Conservation (phyloP, 306 rosid species). For the Senna tora region DNA sequence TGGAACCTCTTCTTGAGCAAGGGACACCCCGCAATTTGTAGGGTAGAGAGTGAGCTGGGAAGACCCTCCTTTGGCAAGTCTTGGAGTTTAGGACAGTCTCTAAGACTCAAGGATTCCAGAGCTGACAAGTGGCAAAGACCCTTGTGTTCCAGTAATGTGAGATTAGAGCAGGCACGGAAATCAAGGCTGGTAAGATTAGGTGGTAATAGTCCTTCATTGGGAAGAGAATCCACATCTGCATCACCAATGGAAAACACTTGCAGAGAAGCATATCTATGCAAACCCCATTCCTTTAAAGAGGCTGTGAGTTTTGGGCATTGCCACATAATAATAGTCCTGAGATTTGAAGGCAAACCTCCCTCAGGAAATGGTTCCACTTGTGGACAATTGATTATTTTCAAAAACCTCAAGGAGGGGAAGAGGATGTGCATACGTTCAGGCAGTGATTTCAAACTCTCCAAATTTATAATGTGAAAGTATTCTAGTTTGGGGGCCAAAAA, state of each 20-base stretch:
- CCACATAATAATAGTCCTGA: neutral
- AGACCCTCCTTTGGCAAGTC: slow-evolving; percentile 11
- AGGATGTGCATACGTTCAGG: neutral
- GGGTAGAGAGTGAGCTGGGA: neutral
- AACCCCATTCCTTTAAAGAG: neutral
- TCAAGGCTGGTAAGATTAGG: neutral
- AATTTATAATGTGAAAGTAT: fast-evolving
- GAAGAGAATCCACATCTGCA: neutral
- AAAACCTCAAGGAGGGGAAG: neutral
- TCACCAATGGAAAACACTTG: fast-evolving
- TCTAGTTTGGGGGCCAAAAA: neutral
- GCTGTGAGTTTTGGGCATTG: neutral
- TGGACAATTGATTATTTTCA: neutral
- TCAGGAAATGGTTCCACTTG: neutral
- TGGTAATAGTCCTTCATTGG: neutral
- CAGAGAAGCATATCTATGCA: neutral
- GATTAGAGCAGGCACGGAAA: neutral
- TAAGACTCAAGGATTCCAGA: fast-evolving
- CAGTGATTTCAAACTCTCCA: slow-evolving; percentile 3
- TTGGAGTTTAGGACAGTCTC: neutral
- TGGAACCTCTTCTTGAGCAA: neutral
- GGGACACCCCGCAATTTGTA: neutral
- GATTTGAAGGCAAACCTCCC: slow-evolving; percentile 5
- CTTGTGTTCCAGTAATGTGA: neutral
- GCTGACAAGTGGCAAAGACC: neutral